Evolutionary conservation across 2,329 filamentous ascomycete genomes (phyloP), one percentile per base, ranked within the genome.

Genomic region (Raffaelea arxii): DNA sequence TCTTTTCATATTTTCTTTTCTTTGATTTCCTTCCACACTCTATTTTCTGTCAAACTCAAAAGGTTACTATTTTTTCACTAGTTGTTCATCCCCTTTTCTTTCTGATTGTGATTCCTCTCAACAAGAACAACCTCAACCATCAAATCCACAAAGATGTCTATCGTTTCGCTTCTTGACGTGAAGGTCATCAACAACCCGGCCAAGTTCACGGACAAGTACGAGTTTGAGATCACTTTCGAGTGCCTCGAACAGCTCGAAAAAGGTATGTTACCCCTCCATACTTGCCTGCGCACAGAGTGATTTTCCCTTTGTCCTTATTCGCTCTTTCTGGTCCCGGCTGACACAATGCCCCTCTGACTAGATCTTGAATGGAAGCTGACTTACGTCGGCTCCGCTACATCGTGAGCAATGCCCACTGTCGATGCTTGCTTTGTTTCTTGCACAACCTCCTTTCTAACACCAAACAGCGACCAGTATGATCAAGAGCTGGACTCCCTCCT

Each of bases 341-440:
- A 35, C 44, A 55, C 61, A 52, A 58, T 48, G 25, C 24, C 46
- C 35, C 32, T 25, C 11, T 32, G 38, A 32, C 27, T 59, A 94
- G 92, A 98, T 69, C 82, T 98, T 51, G 92, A 98, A 70, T 98
- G 92, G 92, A 98, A 98, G 70, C 75, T 98, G 59, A 98, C 89
- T 65, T 98, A 98, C 59, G 92, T 98, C 62, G 94, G 92, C 60
- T 98, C 92, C 57, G 92, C 94, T 53, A 97, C 91, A 48, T 95
- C 88, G 86, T 94, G 75, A 72, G 85, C 75, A 55, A 16, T 46
- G 45, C 44, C 45, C 42, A 16, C 9, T 9, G 27, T 30, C 27
- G 27, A 30, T 43, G 32, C 47, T 43, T 41, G 44, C 48, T 47
- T 44, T 27, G 21, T 50, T 58, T 51, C 43, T 41, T 46, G 11